Conservation (phyloP, 208 protist genomes). For the Leptomonas pyrrhocoris region DNA sequence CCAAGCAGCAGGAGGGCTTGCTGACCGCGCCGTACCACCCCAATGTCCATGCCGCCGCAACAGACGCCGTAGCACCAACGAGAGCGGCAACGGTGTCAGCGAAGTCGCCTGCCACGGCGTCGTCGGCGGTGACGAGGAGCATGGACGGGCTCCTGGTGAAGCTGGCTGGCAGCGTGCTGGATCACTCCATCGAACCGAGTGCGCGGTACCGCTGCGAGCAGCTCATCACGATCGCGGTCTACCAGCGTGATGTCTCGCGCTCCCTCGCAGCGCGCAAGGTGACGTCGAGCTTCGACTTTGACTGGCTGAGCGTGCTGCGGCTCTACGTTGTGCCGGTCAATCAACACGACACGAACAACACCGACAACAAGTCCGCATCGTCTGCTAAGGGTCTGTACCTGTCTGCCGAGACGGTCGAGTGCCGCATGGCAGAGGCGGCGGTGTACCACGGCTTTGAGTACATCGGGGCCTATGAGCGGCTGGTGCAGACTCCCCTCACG, state of each 20-base stretch:
- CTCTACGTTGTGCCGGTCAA: conserved; percentile 80
- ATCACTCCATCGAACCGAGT: conserved; percentile 26
- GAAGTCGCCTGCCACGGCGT: conserved; percentile 7
- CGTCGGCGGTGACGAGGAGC: conserved; percentile 35
- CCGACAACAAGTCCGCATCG: background rate
- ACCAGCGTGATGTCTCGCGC: conserved; percentile 96
- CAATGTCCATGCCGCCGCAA: background rate
- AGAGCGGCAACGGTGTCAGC: background rate
- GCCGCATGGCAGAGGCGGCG: conserved; percentile 96
- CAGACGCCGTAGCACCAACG: background rate
- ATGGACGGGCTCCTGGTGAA: conserved; percentile 89
- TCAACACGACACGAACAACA: conserved; percentile 9
- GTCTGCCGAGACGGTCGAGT: conserved; percentile 66
- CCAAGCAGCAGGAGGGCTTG: conserved; percentile 79
- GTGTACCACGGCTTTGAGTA: conserved; percentile 99
- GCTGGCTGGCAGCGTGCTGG: conserved; percentile 74
- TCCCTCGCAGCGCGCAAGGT: conserved; percentile 58
- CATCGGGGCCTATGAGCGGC: conserved; percentile 95
- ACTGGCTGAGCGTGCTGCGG: conserved; percentile 97
- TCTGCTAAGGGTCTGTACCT: background rate
- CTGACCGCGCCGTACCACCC: conserved; percentile 28
- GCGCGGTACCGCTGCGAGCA: conserved; percentile 95
- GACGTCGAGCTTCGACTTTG: conserved; percentile 88
- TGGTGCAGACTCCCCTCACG: conserved; percentile 99
- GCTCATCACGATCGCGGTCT: conserved; percentile 98